A percentile compares a stretch with the other conserved stretches of the same genome.
Evolutionary conservation across 768 basidiomycete genomes (phyloP).

Genomic region (Epithele typhae): DNA sequence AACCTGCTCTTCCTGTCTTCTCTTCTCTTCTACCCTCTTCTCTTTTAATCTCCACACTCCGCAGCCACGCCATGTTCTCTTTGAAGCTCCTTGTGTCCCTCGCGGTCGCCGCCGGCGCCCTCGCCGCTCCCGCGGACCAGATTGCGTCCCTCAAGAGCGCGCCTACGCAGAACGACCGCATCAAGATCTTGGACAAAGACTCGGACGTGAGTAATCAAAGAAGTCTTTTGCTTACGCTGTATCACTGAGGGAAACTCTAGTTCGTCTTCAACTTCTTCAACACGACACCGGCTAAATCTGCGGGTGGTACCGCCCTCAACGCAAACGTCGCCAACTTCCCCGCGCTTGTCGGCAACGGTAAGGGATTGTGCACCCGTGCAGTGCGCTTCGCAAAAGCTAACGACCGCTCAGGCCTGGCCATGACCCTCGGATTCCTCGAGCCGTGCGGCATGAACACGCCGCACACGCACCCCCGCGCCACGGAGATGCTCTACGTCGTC

Average conservation of each 20-base stretch:
- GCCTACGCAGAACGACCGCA: slow-evolving; percentile 16
- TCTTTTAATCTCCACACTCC: too few relatives aligned
- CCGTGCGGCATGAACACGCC: slow-evolving; percentile 33
- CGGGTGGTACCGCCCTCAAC: slow-evolving; percentile 21
- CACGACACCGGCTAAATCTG: slow-evolving; percentile 15
- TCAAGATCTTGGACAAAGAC: slow-evolving; percentile 20
- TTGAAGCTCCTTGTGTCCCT: slow-evolving; percentile 15
- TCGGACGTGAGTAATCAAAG: slow-evolving; percentile 20
- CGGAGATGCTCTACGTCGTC: slow-evolving; percentile 28
- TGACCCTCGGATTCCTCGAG: slow-evolving; percentile 25
- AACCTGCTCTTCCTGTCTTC: too few relatives aligned
- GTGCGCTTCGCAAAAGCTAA: too few relatives aligned
- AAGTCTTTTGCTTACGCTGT: too few relatives aligned
- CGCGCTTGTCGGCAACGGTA: slow-evolving; percentile 24
- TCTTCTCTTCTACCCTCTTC: slow-evolving; percentile 15
- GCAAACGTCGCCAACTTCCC: slow-evolving; percentile 25
- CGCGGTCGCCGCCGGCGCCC: slow-evolving; percentile 11
- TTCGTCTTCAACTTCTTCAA: slow-evolving; percentile 27
- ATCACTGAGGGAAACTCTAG: too few relatives aligned
- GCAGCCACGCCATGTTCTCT: too few relatives aligned
- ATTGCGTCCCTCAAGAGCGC: slow-evolving; percentile 19
- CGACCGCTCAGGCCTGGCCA: slow-evolving; percentile 21
- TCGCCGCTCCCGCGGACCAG: slow-evolving; percentile 11
- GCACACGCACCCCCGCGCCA: slow-evolving; percentile 32
- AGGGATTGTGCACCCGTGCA: too few relatives aligned